Evolutionary conservation across 2,329 filamentous ascomycete genomes (phyloP).

Genomic region (Xylariomycetidae sp.): DNA sequence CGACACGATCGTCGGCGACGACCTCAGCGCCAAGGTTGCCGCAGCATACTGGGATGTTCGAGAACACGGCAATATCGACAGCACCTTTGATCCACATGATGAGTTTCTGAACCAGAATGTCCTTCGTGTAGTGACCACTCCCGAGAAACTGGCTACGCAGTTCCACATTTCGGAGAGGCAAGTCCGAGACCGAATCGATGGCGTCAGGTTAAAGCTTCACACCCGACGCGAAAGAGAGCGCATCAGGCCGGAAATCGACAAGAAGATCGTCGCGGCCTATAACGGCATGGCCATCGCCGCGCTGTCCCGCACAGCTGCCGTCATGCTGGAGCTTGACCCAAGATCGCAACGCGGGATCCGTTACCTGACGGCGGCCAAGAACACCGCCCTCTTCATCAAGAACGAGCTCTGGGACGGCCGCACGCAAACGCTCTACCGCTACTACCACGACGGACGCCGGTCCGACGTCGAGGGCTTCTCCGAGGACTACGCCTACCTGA

Average conservation of each 20-base stretch:
- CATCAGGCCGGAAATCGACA: conserved; percentile 71
- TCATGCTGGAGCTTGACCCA: no score
- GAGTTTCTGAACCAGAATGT: conserved; percentile 95
- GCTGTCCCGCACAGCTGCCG: conserved; percentile 67
- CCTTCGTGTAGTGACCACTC: conserved; percentile 62
- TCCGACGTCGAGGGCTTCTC: conserved; percentile 70
- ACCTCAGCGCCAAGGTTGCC: conserved; percentile 63
- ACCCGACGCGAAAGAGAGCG: conserved; percentile 69
- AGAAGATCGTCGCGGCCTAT: conserved; percentile 81
- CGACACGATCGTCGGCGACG: conserved; percentile 62
- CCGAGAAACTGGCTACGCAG: conserved; percentile 64
- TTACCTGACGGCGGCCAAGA: conserved; percentile 61
- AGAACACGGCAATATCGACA: conserved; percentile 78
- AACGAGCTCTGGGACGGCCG: conserved; percentile 63
- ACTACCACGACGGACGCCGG: conserved; percentile 49
- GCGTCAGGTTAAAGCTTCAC: conserved; percentile 62
- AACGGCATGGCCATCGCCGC: conserved; percentile 85
- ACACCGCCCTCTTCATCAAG: conserved; percentile 67
- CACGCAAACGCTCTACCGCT: conserved; percentile 63
- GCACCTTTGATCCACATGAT: conserved; percentile 80
- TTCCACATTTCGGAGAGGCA: conserved; percentile 67
- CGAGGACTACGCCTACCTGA: conserved; percentile 90
- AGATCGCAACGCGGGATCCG: conserved; percentile 39
- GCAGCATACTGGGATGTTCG: conserved; percentile 81
- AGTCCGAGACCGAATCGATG: conserved; percentile 59